Evolutionary conservation across 2,329 filamentous ascomycete genomes (phyloP).

Genomic region (Diplodia intermedia): DNA sequence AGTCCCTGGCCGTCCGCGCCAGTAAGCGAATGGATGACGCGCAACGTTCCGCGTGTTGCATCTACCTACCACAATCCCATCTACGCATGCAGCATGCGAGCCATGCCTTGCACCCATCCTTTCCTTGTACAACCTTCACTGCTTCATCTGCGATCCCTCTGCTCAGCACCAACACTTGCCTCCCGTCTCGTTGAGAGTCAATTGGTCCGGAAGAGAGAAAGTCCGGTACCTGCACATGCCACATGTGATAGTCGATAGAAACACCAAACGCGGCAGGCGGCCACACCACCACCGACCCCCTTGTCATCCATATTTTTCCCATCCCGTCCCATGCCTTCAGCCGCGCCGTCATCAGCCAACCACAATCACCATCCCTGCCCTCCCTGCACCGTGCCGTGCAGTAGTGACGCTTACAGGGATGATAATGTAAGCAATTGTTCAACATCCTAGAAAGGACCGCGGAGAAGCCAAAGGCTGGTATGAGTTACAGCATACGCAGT

Average conservation of each 20-base stretch:
- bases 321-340: not conserved
- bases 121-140: not conserved
- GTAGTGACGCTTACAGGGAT: not conserved
- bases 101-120: not conserved
- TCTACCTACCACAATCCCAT: not conserved
- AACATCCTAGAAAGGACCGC: not conserved
- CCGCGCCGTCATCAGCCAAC: not conserved
- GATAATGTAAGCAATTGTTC: not conserved
- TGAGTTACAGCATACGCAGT: not conserved
- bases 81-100: not conserved
- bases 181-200: no score
- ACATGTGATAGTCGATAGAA: not conserved
- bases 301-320: not conserved
- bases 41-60: not conserved
- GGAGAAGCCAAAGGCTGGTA: not conserved
- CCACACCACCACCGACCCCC: not conserved
- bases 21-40: not conserved
- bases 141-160: not conserved
- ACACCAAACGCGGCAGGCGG: not conserved
- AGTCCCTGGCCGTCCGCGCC: slow-evolving; percentile 6
- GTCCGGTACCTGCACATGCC: not conserved
- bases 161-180: no score
- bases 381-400: slow-evolving; percentile 10
- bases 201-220: not conserved
- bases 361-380: slow-evolving; percentile 7